Percentiles rank a stretch among this genome's conserved stretches.
Evolutionary conservation across 805 yeast species (phyloP).

Genomic region (Candida dendrica): DNA sequence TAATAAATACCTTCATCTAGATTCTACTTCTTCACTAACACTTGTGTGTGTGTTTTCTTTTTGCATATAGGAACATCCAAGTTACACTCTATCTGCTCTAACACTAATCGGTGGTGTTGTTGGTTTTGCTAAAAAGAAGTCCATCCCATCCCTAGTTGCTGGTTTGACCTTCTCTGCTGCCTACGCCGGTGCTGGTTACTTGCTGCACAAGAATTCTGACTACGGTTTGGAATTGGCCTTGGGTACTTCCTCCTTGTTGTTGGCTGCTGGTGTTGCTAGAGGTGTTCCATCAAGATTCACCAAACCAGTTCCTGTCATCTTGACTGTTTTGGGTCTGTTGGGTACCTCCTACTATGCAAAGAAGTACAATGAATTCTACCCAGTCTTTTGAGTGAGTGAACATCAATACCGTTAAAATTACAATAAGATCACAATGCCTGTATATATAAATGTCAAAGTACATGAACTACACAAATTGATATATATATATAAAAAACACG

Average conservation of each 20-base stretch:
- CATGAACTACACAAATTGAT: no score
- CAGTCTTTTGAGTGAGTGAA: slow-evolving; percentile 12
- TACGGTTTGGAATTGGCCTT: slow-evolving; percentile 79
- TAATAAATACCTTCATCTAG: no score
- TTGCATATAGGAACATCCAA: slow-evolving; percentile 76
- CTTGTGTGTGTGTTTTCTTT: no score
- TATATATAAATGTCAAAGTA: no score
- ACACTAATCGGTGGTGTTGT: slow-evolving; percentile 63
- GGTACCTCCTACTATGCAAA: slow-evolving; percentile 63
- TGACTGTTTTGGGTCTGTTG: slow-evolving; percentile 56
- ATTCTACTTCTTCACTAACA: no score
- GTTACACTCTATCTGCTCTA: slow-evolving; percentile 63
- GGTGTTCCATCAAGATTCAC: slow-evolving; percentile 49
- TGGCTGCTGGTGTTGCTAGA: slow-evolving; percentile 69
- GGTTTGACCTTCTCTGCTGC: slow-evolving; percentile 56
- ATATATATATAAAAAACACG: no score
- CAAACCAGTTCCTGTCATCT: slow-evolving; percentile 69
- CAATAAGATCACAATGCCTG: no score
- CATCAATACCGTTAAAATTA: no score
- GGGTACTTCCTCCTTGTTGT: slow-evolving; percentile 57
- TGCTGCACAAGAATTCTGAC: slow-evolving; percentile 64
- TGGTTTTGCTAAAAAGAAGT: slow-evolving; percentile 62
- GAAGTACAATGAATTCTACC: slow-evolving; percentile 71
- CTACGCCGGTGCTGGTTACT: slow-evolving; percentile 68
- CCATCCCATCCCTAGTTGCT: slow-evolving; percentile 74